Evolutionary conservation across 2,329 filamentous ascomycete genomes (phyloP), one percentile per base, ranked within the genome.

Genomic region (Graphilbum ipis-grandicollis): DNA sequence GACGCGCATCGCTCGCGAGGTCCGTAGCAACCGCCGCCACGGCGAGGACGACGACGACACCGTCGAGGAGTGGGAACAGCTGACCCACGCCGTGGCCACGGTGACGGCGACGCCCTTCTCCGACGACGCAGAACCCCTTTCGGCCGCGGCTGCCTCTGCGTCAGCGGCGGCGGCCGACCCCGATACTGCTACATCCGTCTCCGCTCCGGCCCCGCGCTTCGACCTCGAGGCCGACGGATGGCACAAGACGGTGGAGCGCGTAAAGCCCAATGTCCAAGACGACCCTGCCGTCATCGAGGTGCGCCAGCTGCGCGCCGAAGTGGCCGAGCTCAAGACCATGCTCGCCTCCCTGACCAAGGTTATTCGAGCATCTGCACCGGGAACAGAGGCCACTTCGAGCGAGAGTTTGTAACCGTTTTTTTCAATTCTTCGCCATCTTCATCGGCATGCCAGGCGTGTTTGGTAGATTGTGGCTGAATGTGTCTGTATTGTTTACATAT

Each of bases 61-160:
- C 1, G 59, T 79, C 9, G 80, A 96, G 51, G 88, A 94, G 53
- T 98, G 90, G 90, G 90, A 98, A 58, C 79, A 93, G 53, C 63
- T 88, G 21, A 23, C 21, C 6, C 21, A 23, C 51, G n/a, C n/a
- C n/a, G n/a, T n/a, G n/a, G n/a, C n/a, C n/a, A n/a, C n/a, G n/a
- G n/a, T n/a, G 57, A 65, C 9, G 63, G 63, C 7, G 68, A 80
- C 36, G 53, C 86, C 17, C 51, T n/a, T n/a, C n/a, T n/a, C 80
- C 90, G 49, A 80, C 92, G 10, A 5, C 18, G 49, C 63, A 69
- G 1, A 80, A 86, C 41, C 21, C 6, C 10, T 6, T 10, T 6
- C 19, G 19, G 23, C 5, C 10, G 21, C 5, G 5, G 21, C 21
- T 10, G 21, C 5, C 10, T 23, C 21, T 23, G 21, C 21, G 6